Base-by-base conservation (phyloP, 768 basidiomycete genomes). In the Pulveroboletus sp. region DNA sequence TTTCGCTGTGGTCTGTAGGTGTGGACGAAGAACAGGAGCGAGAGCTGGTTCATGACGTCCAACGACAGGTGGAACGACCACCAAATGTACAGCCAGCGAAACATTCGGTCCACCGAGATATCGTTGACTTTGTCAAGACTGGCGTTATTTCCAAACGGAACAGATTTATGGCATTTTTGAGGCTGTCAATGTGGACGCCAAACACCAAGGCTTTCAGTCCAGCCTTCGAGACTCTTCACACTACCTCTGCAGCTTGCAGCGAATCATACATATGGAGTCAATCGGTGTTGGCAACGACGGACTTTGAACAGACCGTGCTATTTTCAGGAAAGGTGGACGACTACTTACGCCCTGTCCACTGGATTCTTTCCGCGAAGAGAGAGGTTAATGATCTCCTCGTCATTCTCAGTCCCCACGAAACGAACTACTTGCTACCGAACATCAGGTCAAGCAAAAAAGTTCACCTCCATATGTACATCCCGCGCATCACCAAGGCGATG, bases 331-430 rank as follows among this genome's bases (percentile, higher is more conserved):
- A 58, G 19, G 37, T 40, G 9, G 65, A 71, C 20, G 66, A 70
- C 36, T 67, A 72, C 23, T 60, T 70, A 13, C 67, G 69, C 10
- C 67, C 74, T 0, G 71, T 75, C 33, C 64, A 73, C 25, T 79
- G 78, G 77, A 65, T 79, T 37, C 29, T 76, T 29, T 70, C 51
- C 47, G 70, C 52, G 55, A 73, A 39, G 37, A 43, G n/a, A 64
- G 70, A 46, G 61, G 59, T 37, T 50, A 51, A 20, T 40, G 69
- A 40, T 2, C 27, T 46, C 3, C 54, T 75, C 8, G 63, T 78
- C 24, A 50, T 72, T 12, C 41, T 75, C 45, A 79, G 77, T 56
- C 69, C 69, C 2, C 56, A 55, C 38, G 75, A 78, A 57, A 74
- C 59, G 21, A 64, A 76, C 39, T 37, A 35, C 12, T 62, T 75